A percentile compares a stretch with the other conserved stretches of the same genome.
Evolutionary conservation across 2,329 filamentous ascomycete genomes (phyloP).

Genomic region (Ophiostoma montium): DNA sequence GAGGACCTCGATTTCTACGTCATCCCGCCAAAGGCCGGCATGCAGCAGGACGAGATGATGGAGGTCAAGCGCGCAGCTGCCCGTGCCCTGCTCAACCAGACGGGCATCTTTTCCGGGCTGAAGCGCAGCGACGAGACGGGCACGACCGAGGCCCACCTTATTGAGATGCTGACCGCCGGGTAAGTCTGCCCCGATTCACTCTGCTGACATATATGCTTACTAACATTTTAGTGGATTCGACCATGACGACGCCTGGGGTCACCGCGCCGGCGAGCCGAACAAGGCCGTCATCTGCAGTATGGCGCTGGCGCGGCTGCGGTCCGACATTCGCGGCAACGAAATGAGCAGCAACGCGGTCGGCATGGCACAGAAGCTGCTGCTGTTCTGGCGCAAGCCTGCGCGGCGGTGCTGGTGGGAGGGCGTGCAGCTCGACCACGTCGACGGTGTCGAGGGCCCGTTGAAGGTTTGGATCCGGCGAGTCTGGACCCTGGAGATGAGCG

Average conservation of each 20-base stretch:
- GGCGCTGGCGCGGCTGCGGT: constrained; percentile 80
- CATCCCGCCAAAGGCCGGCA: constrained; percentile 75
- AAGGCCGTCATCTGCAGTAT: constrained; percentile 98
- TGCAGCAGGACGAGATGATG: constrained; percentile 82
- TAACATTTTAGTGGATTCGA: constrained; percentile 65
- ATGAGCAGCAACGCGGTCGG: constrained; percentile 69
- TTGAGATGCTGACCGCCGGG: constrained; percentile 98
- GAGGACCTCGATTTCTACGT: constrained; percentile 97
- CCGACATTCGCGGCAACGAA: constrained; percentile 73
- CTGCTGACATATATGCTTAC: background rate
- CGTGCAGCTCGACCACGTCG: constrained; percentile 76
- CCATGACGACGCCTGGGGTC: constrained; percentile 88
- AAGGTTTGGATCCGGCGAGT: constrained; percentile 98
- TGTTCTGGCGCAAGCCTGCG: constrained; percentile 97
- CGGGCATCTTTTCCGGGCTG: constrained; percentile 90
- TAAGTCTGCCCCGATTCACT: constrained; percentile 31
- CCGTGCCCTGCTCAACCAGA: constrained; percentile 70
- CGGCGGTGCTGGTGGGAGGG: constrained; percentile 98
- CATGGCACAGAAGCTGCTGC: constrained; percentile 93
- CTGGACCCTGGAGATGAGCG: constrained; percentile 98
- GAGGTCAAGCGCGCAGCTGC: constrained; percentile 89
- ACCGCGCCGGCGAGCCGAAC: constrained; percentile 92
- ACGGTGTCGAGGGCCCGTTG: constrained; percentile 78
- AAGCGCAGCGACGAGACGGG: constrained; percentile 91
- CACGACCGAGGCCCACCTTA: constrained; percentile 93